Evolutionary conservation across 2,329 filamentous ascomycete genomes (phyloP).

Genomic region (Drechslerella coelobrocha): DNA sequence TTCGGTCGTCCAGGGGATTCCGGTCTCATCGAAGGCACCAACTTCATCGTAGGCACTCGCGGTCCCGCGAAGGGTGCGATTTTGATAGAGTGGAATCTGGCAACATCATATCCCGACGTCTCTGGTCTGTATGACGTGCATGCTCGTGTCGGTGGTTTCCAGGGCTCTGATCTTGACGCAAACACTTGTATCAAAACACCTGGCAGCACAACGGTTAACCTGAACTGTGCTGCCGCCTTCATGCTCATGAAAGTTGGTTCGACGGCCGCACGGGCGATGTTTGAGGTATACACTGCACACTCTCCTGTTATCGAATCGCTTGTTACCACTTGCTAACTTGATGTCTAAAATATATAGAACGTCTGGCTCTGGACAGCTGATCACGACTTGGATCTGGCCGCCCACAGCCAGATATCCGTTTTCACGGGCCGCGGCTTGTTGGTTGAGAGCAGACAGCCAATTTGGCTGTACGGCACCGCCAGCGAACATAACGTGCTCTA

Average conservation of each 20-base stretch:
- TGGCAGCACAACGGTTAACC: conserved; percentile 52
- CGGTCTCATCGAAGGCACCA: conserved; percentile 63
- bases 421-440: conserved; percentile 62
- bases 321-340: no score
- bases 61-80: conserved; percentile 69
- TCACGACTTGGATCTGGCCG: conserved; percentile 62
- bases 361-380: conserved; percentile 64
- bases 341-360: conserved; percentile 59
- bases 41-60: conserved; percentile 62
- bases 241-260: conserved; percentile 59
- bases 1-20: conserved; percentile 64
- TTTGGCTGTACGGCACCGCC: conserved; percentile 65
- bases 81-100: conserved; percentile 73
- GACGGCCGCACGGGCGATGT: conserved; percentile 59
- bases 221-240: conserved; percentile 58
- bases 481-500: conserved; percentile 66
- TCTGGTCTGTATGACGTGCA: conserved; percentile 83
- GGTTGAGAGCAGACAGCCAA: conserved; percentile 62
- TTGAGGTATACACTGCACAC: conserved; percentile 64
- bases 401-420: conserved; percentile 59
- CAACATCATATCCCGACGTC: conserved; percentile 60
- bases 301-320: no score
- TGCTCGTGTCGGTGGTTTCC: conserved; percentile 83
- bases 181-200: conserved; percentile 62
- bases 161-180: conserved; percentile 56